Conservation (phyloP, 768 basidiomycete genomes). For the Dentipellis fragilis region DNA sequence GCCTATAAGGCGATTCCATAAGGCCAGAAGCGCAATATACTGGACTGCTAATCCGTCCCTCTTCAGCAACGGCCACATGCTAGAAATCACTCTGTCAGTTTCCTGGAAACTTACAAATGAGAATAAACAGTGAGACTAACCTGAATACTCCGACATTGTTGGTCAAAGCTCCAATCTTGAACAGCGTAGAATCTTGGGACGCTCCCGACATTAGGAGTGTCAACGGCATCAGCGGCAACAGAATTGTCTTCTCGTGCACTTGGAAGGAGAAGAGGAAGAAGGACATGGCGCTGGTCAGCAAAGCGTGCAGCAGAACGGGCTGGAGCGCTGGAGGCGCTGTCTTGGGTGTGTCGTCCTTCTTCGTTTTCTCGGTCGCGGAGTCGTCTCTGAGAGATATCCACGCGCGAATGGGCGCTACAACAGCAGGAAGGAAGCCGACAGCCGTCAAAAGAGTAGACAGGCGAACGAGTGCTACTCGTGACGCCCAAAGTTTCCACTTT, state of each 20-base stretch:
- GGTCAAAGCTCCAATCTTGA: constrained; percentile 61
- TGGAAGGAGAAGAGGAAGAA: constrained; percentile 97
- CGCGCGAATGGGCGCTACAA: constrained; percentile 32
- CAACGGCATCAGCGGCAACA: constrained; percentile 78
- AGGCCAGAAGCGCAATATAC: constrained; percentile 52
- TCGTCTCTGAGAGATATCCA: constrained; percentile 23
- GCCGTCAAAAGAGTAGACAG: constrained; percentile 59
- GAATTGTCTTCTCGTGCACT: constrained; percentile 90
- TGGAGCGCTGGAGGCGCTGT: constrained; percentile 35
- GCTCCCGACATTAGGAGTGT: constrained; percentile 60
- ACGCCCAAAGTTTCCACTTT: constrained; percentile 66
- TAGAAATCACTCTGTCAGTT: constrained; percentile 22
- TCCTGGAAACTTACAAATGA: not conserved
- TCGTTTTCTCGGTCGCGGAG: constrained; percentile 1
- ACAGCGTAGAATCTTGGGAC: constrained; percentile 40
- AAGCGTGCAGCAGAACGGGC: constrained; percentile 67
- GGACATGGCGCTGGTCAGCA: constrained; percentile 75
- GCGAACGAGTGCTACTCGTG: constrained; percentile 42
- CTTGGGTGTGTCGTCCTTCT: constrained; percentile 14
- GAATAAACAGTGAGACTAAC: constrained; percentile 31
- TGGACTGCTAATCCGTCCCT: constrained; percentile 69
- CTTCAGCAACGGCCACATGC: constrained; percentile 88
- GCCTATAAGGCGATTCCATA: constrained; percentile 84
- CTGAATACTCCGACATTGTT: constrained; percentile 87
- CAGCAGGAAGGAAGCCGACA: constrained; percentile 59